Evolutionary conservation across 345 rosid genomes (phyloP).

Genomic region (Acer saccharum): DNA sequence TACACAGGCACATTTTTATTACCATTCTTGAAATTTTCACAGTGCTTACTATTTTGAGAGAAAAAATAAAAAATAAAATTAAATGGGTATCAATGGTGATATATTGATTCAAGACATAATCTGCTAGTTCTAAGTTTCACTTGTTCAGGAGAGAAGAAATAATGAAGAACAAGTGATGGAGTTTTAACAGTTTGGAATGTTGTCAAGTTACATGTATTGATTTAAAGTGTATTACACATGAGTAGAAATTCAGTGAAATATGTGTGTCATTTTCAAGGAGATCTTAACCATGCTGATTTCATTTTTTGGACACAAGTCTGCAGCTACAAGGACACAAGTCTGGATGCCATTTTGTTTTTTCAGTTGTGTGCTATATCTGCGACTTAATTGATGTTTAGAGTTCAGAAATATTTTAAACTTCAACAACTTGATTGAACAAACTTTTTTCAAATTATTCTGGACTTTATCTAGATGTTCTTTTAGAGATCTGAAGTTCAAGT

Average conservation of each 20-base stretch:
- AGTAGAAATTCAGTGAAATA: neutral
- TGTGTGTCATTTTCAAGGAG: neutral
- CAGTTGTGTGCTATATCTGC: no score
- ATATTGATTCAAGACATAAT: neutral
- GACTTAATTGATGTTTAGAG: neutral
- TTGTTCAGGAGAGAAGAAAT: neutral
- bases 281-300: neutral
- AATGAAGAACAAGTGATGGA: neutral
- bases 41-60: neutral
- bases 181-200: neutral
- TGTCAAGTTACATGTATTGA: neutral
- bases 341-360: neutral
- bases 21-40: neutral
- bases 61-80: neutral
- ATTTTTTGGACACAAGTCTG: neutral
- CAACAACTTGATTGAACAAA: neutral
- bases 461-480: neutral
- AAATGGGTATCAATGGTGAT: neutral
- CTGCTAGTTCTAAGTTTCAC: neutral
- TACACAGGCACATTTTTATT: neutral
- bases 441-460: neutral
- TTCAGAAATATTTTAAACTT: constrained; percentile 2
- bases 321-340: no score
- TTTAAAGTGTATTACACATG: no score
- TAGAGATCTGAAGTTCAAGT: neutral